Evolutionary conservation across 2,329 filamentous ascomycete genomes (phyloP).

Genomic region (Zymoseptoria pseudotritici): DNA sequence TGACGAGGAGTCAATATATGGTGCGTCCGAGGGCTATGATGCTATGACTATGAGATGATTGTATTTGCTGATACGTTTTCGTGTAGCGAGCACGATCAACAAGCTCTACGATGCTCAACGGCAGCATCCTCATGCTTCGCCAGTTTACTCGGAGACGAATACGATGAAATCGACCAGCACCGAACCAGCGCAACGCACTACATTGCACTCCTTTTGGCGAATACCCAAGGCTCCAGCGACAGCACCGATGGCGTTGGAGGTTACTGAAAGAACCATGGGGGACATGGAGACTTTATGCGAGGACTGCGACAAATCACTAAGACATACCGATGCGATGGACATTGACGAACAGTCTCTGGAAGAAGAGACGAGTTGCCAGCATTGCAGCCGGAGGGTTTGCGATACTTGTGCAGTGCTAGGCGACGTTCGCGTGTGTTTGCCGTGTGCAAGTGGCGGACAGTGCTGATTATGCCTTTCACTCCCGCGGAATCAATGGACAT

Average conservation of each 20-base stretch:
- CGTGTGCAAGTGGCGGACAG: slow-evolving; percentile 28
- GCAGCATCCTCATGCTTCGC: slow-evolving; percentile 20
- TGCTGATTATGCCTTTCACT: background rate
- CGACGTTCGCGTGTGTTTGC: slow-evolving; percentile 33
- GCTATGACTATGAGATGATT: slow-evolving; percentile 9
- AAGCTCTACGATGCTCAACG: slow-evolving; percentile 40
- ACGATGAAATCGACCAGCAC: background rate
- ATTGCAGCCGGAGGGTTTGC: slow-evolving; percentile 36
- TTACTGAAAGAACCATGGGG: background rate
- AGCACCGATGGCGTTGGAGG: slow-evolving; percentile 8
- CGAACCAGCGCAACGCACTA: slow-evolving; percentile 34
- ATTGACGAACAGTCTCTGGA: slow-evolving; percentile 25
- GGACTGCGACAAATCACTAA: slow-evolving; percentile 37
- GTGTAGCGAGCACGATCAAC: slow-evolving; percentile 38
- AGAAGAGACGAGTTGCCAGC: slow-evolving; percentile 31
- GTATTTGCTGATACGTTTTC: slow-evolving; percentile 14
- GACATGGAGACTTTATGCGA: slow-evolving; percentile 31
- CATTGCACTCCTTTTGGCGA: slow-evolving; percentile 43
- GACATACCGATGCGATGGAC: slow-evolving; percentile 30
- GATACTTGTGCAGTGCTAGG: slow-evolving; percentile 36
- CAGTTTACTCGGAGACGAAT: slow-evolving; percentile 20
- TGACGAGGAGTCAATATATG: slow-evolving; percentile 48
- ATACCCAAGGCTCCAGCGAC: slow-evolving; percentile 29
- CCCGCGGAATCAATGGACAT: background rate
- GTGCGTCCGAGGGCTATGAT: slow-evolving; percentile 32